phyloP scores from a whole-genome alignment of 208 protist genomes.

The Acanthamoeba royreba region DNA sequence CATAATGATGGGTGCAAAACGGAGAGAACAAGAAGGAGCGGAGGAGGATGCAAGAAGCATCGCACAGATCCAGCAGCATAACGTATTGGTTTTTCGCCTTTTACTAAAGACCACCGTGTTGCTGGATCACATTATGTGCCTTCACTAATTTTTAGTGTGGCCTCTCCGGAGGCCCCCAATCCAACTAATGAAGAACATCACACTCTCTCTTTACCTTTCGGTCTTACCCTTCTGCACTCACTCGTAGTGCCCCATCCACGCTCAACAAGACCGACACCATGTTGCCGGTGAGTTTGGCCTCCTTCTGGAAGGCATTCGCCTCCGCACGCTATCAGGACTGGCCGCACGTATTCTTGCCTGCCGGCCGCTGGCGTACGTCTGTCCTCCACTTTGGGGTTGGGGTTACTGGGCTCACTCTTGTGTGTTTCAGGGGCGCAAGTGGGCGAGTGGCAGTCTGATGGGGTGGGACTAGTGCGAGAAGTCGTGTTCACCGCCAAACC shows the following conservation, averaged over 20 bases:
- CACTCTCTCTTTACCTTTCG: background rate
- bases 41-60: too few species aligned
- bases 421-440: background rate
- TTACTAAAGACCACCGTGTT: too few species aligned
- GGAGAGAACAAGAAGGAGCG: too few species aligned
- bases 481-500: background rate
- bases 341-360: background rate
- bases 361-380: background rate
- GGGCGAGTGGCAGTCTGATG: background rate
- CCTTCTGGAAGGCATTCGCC: background rate
- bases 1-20: too few species aligned
- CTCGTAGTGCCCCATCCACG: background rate
- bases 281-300: background rate
- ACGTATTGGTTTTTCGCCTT: too few species aligned
- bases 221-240: background rate
- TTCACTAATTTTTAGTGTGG: background rate
- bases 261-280: constrained; percentile 3
- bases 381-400: background rate
- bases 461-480: background rate
- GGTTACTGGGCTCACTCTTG: background rate
- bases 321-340: background rate
- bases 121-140: too few species aligned
- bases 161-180: too few species aligned
- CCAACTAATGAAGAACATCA: too few species aligned
- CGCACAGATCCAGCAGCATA: too few species aligned